Evolutionary conservation across 768 basidiomycete species (phyloP), one percentile per base, ranked within the genome.

Genomic region (Amanita muscaria): DNA sequence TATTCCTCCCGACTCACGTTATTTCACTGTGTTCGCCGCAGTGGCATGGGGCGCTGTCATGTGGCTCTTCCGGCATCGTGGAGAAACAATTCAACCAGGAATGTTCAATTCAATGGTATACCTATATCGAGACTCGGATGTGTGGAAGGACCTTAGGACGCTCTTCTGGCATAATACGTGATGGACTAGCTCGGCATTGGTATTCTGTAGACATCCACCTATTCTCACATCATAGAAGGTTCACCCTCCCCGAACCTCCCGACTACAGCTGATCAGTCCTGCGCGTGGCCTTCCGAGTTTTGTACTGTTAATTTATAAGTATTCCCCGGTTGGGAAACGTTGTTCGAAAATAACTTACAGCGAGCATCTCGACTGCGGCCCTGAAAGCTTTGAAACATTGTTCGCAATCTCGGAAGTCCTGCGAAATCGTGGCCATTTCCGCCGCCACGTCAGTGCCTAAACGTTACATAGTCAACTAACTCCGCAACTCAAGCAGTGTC

Each of bases 81-180:
- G 87, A 39, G 84, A 97, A 65, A 82, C 81, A n/a, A 79, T 99
- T 49, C 92, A 98, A 56, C 88, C 90, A 14, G 96, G 93, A 46
- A 89, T 97, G 90, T 91, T 90, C 69, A 88, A 79, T 66, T 88
- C 86, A 14, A 97, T 96, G 93, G 77, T 74, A 46, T 99, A 98
- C 63, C 72, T 99, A 30, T 99, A 98, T 66, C 79, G 81, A 30
- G 91, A 98, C 61, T 93, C 90, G 15, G 88, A 98, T 49, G 64
- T 67, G 33, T 98, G 93, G 92, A 76, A 70, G 39, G 71, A 77
- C 55, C 64, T 96, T 34, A 79, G 72, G 64, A 96, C 90, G 40
- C 64, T 98, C 40, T 63, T 97, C 41, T 96, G 93, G 92, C 85
- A 89, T 56, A 94, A 96, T 64, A 83, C 73, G 58, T 92, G 62